Evolutionary conservation across 73 alveolate species (phyloP).

Genomic region (Paramecium sexaurelia): DNA sequence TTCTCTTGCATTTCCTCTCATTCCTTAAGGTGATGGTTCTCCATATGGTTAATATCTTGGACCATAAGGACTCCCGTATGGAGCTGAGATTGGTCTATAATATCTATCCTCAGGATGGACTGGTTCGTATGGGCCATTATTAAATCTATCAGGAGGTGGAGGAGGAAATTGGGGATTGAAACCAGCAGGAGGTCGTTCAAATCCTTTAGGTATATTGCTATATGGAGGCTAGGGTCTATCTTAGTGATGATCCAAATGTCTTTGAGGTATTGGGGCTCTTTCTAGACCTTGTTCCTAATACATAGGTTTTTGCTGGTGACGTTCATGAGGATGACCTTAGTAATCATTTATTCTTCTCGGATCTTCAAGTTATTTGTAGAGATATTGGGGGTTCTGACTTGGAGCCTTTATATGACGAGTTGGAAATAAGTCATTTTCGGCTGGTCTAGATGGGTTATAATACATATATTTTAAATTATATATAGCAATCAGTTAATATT

Average conservation of each 20-base stretch:
- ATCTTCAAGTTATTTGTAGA: not conserved
- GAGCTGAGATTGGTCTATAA: slow-evolving; percentile 22
- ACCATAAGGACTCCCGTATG: not conserved
- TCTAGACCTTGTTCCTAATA: not conserved
- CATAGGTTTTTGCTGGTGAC: not conserved
- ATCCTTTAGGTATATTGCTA: not conserved
- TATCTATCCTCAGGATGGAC: not conserved
- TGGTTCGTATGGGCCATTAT: not conserved
- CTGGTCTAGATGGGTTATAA: not conserved
- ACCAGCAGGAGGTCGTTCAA: slow-evolving; percentile 42
- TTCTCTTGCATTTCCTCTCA: slow-evolving; percentile 14
- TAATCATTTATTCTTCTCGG: not conserved
- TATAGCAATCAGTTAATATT: slow-evolving; percentile 1
- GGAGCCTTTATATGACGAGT: not conserved
- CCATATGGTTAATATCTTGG: not conserved
- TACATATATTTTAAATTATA: not conserved
- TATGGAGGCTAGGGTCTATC: not conserved
- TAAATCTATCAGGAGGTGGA: slow-evolving; percentile 31
- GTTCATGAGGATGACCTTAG: not conserved
- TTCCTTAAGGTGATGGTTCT: slow-evolving; percentile 12
- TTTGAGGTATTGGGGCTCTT: not conserved
- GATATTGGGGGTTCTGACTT: not conserved
- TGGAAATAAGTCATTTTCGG: not conserved
- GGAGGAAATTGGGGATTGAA: slow-evolving; percentile 14
- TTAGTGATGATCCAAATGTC: not conserved